Evolutionary conservation across 2,329 filamentous ascomycete genomes (phyloP).

Genomic region (Aspergillus hiratsukae): DNA sequence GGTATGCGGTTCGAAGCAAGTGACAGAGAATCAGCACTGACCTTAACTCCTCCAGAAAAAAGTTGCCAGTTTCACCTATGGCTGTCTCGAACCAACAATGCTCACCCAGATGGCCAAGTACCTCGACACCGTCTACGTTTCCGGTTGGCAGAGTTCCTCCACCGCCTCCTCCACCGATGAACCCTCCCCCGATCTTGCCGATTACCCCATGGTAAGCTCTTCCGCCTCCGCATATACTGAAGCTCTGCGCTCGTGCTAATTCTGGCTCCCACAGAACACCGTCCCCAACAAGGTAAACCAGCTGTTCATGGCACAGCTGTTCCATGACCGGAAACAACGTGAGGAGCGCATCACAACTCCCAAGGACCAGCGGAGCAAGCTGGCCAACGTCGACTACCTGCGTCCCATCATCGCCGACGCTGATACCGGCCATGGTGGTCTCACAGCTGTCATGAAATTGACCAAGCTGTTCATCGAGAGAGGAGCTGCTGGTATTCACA

Average conservation of each 20-base stretch:
- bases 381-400: conserved; percentile 86
- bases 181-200: conserved; percentile 93
- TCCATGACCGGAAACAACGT: conserved; percentile 98
- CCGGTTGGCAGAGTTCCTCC: conserved; percentile 96
- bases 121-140: conserved; percentile 96
- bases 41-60: conserved; percentile 53
- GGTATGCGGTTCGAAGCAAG: conserved; percentile 43
- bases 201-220: conserved; percentile 78
- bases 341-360: conserved; percentile 82
- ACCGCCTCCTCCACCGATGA: conserved; percentile 94
- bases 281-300: conserved; percentile 98
- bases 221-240: not conserved
- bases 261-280: conserved; percentile 62
- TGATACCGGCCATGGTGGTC: conserved; percentile 92
- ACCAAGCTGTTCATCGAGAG: conserved; percentile 97
- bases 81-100: conserved; percentile 96
- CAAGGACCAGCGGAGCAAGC: conserved; percentile 64
- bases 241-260: conserved; percentile 13
- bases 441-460: conserved; percentile 99
- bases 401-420: conserved; percentile 95
- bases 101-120: conserved; percentile 99
- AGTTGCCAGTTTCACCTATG: conserved; percentile 90
- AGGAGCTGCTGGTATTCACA: conserved; percentile 95
- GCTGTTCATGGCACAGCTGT: conserved; percentile 96
- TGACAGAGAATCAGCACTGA: conserved; percentile 9